A percentile compares a stretch with the other conserved stretches of the same genome.
Conservation (phyloP, 768 basidiomycete species). For the Trametes elegans region DNA sequence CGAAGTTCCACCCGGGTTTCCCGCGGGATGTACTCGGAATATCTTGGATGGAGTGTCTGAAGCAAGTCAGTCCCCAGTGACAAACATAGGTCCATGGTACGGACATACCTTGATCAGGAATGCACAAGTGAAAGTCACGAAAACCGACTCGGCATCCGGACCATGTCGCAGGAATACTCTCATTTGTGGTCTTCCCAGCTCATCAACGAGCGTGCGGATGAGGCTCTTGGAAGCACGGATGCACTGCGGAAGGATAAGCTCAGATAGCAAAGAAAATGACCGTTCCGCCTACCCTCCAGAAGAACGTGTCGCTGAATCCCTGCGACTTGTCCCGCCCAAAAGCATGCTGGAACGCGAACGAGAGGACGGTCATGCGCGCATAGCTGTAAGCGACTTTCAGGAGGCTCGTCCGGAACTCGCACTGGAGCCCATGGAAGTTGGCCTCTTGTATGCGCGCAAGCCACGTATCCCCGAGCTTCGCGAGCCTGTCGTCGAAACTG, state of each 20-base stretch:
- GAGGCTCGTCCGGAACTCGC: slow-evolving; percentile 32
- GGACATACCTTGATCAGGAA: slow-evolving; percentile 72
- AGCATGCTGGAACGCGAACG: slow-evolving; percentile 42
- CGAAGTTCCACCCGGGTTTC: slow-evolving; percentile 64
- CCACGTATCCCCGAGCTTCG: slow-evolving; percentile 55
- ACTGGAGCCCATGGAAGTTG: slow-evolving; percentile 53
- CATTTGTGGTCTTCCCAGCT: slow-evolving; percentile 24
- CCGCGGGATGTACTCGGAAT: slow-evolving; percentile 53
- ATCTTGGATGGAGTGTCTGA: slow-evolving; percentile 78
- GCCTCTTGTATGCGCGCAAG: slow-evolving; percentile 43
- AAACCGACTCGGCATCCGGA: slow-evolving; percentile 77
- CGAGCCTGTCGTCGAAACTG: slow-evolving; percentile 68
- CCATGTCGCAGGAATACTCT: slow-evolving; percentile 63
- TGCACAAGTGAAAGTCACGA: slow-evolving; percentile 76
- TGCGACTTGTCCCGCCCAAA: slow-evolving; percentile 25
- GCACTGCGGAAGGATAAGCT: slow-evolving; percentile 17
- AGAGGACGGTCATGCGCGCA: slow-evolving; percentile 39
- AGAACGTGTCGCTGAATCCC: slow-evolving; percentile 22
- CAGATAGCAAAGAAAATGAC: background rate
- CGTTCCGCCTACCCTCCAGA: slow-evolving; percentile 21
- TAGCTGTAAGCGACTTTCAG: slow-evolving; percentile 32
- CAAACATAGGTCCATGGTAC: no score
- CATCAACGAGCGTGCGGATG: slow-evolving; percentile 32
- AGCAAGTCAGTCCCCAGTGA: background rate
- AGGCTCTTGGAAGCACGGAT: slow-evolving; percentile 27